Base-by-base conservation (phyloP, 176 grass and related monocot species). In the Pontederia paniculata region DNA sequence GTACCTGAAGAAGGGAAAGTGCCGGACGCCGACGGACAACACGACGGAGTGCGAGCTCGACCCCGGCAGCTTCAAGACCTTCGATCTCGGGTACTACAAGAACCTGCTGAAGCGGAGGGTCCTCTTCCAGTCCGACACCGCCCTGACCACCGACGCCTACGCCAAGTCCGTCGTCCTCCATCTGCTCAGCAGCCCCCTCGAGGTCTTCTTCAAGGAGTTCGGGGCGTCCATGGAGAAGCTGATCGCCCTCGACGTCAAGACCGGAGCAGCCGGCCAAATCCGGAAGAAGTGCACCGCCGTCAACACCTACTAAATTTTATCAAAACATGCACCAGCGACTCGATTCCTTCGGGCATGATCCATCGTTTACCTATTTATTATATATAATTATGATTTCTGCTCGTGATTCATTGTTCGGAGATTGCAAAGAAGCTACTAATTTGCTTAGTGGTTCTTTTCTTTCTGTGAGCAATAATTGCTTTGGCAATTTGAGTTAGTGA, bases 211-310 rank as follows among this genome's bases (percentile, higher is more conserved):
- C 21, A 70, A 70, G 48, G 54, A 70, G 31, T 70, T 70, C 31
- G 67, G 20, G 3, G 48, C 57, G 10, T 57, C 67, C 10, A 70
- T 70, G 67, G 67, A 70, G 54, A 70, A 70, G 44, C 57, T 70
- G 67, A 52, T 52, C 8, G 57, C 53, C 15, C 57, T 70, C 48
- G 67, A 54, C 4, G 54, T 70, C 9, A 70, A 70, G 43, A 70
- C 67, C 12, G 67, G 54, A 31, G 48, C 52, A 18, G 20, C 9
- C 6, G 67, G 67, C 2, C 52, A 70, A 22, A 70, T 70, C 5
- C 57, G 67, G 22, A 70, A 56, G 44, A 44, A 49, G 5, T 70
- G 67, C 19, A 54, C 53, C 11, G 17, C 48, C 6, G 16, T 46
- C 9, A 70, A 57, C 31, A 11, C 8, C 18, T 55, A 68, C 5